Conservation (phyloP, 192 early-diverging fungal genomes). For the Mortierella hygrophila region DNA sequence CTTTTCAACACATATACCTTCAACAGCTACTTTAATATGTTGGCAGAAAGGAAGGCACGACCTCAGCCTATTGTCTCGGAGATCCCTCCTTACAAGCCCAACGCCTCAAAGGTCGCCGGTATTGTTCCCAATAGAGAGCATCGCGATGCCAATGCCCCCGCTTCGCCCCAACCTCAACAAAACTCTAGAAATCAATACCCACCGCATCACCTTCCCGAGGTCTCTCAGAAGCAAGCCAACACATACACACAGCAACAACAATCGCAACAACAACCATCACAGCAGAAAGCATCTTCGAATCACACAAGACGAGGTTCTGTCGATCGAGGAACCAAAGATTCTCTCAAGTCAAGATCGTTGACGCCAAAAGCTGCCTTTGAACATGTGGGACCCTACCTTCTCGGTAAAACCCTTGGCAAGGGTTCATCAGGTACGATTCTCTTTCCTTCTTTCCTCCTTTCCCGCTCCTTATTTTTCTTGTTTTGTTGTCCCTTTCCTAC, state of each 20-base stretch:
- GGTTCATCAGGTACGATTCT: constrained; percentile 63
- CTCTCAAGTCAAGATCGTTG: constrained; percentile 29
- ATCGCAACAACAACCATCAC: constrained; percentile 11
- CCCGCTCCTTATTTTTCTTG: background rate
- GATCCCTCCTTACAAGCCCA: constrained; percentile 30
- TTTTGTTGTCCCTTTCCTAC: background rate
- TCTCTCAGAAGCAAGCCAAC: background rate
- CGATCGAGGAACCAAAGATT: constrained; percentile 43
- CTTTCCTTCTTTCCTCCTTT: background rate
- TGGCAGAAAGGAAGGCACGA: constrained; percentile 34
- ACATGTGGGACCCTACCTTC: constrained; percentile 63
- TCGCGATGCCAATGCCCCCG: constrained; percentile 31
- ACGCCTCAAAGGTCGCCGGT: background rate
- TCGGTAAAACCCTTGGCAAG: constrained; percentile 65
- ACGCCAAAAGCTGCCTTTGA: constrained; percentile 40
- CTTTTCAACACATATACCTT: background rate
- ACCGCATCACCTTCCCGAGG: constrained; percentile 10
- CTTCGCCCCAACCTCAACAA: constrained; percentile 45
- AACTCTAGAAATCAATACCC: constrained; percentile 24
- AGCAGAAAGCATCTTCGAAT: constrained; percentile 10
- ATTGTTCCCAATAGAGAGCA: constrained; percentile 5
- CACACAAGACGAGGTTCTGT: constrained; percentile 32
- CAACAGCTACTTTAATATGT: constrained; percentile 13
- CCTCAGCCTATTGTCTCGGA: constrained; percentile 26
- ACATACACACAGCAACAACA: constrained; percentile 3